Conservation (phyloP, 2,329 filamentous ascomycete genomes). For the Ceratocystis huliohia region DNA sequence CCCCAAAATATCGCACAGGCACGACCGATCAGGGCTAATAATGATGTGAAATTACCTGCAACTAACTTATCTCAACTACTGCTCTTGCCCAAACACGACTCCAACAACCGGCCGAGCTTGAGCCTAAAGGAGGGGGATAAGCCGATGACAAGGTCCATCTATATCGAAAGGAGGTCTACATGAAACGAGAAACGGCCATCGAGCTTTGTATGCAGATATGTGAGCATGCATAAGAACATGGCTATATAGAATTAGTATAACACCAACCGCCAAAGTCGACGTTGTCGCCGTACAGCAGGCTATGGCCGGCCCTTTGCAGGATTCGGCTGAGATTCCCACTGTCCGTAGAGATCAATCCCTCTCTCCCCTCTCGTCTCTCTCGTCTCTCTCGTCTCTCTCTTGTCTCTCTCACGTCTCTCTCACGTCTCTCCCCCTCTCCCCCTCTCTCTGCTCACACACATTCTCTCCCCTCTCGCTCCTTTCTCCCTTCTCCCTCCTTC, state of each 20-base stretch:
- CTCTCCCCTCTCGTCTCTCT: background rate
- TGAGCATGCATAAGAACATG: background rate
- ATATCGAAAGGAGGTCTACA: background rate
- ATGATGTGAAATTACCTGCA: background rate
- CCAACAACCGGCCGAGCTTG: background rate
- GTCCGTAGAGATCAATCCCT: background rate
- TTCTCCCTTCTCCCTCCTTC: background rate
- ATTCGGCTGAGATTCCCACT: background rate
- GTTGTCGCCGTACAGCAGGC: no score
- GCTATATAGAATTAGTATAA: background rate
- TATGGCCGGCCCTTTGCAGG: background rate
- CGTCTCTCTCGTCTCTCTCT: no score
- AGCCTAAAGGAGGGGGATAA: background rate
- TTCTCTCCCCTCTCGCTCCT: background rate
- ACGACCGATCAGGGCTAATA: background rate
- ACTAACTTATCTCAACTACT: background rate
- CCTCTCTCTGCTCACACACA: no score
- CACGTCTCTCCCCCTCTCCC: background rate
- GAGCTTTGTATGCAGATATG: background rate
- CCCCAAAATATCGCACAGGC: constrained; percentile 2
- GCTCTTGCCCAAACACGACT: background rate
- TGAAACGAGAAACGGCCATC: background rate
- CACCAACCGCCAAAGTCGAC: no score
- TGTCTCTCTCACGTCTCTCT: background rate
- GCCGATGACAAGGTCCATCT: background rate